A percentile compares a stretch with the other conserved stretches of the same genome.
These are phyloP conservation scores for Cudoniella acicularis DNA, from an alignment of 495 filamentous ascomycete genomes.

Conservation along the genomic window DNA sequence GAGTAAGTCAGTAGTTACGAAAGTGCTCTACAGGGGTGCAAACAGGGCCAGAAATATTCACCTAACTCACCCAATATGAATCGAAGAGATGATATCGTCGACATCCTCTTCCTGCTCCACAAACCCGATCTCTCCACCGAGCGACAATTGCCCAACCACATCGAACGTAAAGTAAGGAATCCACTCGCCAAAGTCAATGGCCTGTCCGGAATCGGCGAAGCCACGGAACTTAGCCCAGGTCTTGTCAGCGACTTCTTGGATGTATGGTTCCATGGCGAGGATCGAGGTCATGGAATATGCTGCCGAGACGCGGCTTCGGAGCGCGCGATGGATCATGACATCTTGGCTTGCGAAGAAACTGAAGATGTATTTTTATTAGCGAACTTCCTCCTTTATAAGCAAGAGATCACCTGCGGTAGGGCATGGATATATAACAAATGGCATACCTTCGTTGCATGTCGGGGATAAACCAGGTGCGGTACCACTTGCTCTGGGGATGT, in stretches of 20 bases:
- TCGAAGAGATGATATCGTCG: slow-evolving; percentile 31
- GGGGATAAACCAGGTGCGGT: slow-evolving; percentile 28
- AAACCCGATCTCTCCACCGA: slow-evolving; percentile 33
- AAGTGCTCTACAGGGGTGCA: not conserved
- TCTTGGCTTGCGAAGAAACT: slow-evolving; percentile 8
- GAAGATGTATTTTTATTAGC: slow-evolving; percentile 3
- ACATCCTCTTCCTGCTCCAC: slow-evolving; percentile 36
- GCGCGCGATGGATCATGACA: not conserved
- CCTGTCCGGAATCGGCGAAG: not conserved
- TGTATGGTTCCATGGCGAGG: slow-evolving; percentile 7
- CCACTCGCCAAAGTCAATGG: slow-evolving; percentile 27
- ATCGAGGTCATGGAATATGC: slow-evolving; percentile 13
- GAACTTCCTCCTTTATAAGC: not conserved
- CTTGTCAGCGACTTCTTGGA: slow-evolving; percentile 5
- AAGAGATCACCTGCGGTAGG: not conserved
- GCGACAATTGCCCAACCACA: slow-evolving; percentile 41
- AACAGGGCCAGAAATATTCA: not conserved
- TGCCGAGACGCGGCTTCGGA: slow-evolving; percentile 5
- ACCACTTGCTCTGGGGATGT: not conserved
- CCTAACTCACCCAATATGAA: slow-evolving; percentile 5
- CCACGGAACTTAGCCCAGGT: slow-evolving; percentile 4
- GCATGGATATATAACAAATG: slow-evolving; percentile 16
- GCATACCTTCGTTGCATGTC: slow-evolving; percentile 31
- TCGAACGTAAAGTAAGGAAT: slow-evolving; percentile 42
- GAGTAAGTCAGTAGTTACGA: not conserved